Evolutionary conservation across 1,139 yeast genomes (phyloP), one percentile per base, ranked within the genome.

Genomic region (Debaryomyces singareniensis): DNA sequence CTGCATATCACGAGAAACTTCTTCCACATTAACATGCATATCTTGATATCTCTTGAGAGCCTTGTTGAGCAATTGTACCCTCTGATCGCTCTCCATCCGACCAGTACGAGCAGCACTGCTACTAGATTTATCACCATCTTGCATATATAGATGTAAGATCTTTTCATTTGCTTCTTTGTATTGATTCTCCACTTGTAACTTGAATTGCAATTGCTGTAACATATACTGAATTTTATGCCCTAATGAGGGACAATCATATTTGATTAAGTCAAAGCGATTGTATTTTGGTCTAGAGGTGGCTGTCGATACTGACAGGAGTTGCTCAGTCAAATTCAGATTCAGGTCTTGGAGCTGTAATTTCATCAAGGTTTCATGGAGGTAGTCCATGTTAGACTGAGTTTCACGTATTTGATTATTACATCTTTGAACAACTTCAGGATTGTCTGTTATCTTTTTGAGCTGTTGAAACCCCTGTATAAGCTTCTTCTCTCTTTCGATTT

Each of bases 171-270:
- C 97, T 39, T 80, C 93, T 44, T 81, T 78, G 57, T 89, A 91
- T 57, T 91, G 95, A 47, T 84, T 78, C 55, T 91, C 98, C 25
- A 91, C 95, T 49, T 89, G 93, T 30, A 89, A 68, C 55, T 91
- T 91, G 56, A 89, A 87, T 51, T 87, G 96, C 34, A 91, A 67
- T 53, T 87, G 95, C 56, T 87, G 96, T 34, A 91, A 69, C 97
- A 91, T 89, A 46, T 84, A 80, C 55, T 86, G 96, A 47, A 91
- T 91, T 41, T 93, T 75, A 47, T 91, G 96, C n/a, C 96, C 96
- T 44, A 91, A 63, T 1, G 95, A 84, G 1, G 96, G 96, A 44
- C 96, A 85, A 46, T 91, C 96, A 51, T 86, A 87, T 46, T 87
- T 87, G 52, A 86, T 72, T 37, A 91, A 64, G 53, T 91, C 98